Base-by-base conservation (phyloP, 2,329 filamentous ascomycete genomes). In the Pseudopithomyces chartarum region DNA sequence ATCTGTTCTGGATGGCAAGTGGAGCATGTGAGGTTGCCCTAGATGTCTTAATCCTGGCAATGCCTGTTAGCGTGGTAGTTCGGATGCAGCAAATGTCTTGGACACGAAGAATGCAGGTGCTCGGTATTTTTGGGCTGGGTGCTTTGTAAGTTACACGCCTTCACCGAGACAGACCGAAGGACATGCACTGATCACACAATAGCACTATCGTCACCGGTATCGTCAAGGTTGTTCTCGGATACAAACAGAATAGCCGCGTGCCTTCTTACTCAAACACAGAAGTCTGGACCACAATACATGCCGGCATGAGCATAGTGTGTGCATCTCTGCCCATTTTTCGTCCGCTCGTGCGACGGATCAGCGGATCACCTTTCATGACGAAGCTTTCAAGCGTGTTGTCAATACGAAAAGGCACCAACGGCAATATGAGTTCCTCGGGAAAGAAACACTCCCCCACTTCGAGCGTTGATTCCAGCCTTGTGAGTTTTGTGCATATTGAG, bases 91-190 rank as follows among this genome's bases (percentile, higher is more conserved):
- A 38, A 20, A 42, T 55, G 39, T 32, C 33, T 13, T 50, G 46
- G 53, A 34, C 29, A 8, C 23, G 53, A 6, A 50, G 50, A 20
- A 23, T 49, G 5, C 22, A 17, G 34, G 46, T 55, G 19, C 19
- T 55, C 19, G 53, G 53, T 42, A 55, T 55, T n/a, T 55, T 55
- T 26, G 43, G 38, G 11, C 19, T 55, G 13, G 53, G 53, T 44
- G 45, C 43, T 17, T 43, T 55, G 53, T 55, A 50, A 43, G 53
- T 50, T 5, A 32, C n/a, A 11, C 1, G 7, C 11, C n/a, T 7
- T 39, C 12, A 5, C 2, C 34, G 6, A 32, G 20, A 13, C 10
- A 6, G 2, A 44, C 13, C 4, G 11, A 5, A 19, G 2, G 6
- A 17, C 34, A n/a, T 34, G 29, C 22, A 13, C 46, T 49, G 44